phyloP scores from a whole-genome alignment of 1,139 yeast genomes.

The Taphrina pruni region DNA sequence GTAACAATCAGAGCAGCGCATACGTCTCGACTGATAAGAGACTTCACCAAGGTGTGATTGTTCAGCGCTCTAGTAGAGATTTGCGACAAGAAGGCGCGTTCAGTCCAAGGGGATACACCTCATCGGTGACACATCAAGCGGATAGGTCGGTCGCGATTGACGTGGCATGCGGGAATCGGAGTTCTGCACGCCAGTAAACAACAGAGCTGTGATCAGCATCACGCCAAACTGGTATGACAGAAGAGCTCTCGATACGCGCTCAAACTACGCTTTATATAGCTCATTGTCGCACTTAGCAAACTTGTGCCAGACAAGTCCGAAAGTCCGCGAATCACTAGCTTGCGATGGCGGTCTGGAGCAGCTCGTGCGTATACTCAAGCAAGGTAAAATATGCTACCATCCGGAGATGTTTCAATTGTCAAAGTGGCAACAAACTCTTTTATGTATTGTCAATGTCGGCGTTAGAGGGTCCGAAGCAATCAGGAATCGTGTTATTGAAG shows the following conservation, averaged over 20 bases:
- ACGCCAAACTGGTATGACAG: constrained; percentile 88
- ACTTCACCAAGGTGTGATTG: no score
- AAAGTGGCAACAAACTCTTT: constrained; percentile 94
- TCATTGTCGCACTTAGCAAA: constrained; percentile 88
- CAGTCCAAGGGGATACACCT: no score
- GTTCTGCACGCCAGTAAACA: constrained; percentile 74
- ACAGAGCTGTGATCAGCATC: constrained; percentile 88
- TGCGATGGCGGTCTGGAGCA: constrained; percentile 92
- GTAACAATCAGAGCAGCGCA: no score
- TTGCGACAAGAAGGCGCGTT: no score
- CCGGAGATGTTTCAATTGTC: constrained; percentile 54
- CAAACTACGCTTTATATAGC: constrained; percentile 87
- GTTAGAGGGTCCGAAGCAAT: constrained; percentile 90
- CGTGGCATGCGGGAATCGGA: constrained; percentile 83
- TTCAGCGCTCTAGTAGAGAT: no score
- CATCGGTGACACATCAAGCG: no score
- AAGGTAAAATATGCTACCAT: constrained; percentile 56
- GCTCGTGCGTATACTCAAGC: constrained; percentile 73
- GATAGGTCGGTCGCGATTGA: no score
- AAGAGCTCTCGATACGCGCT: constrained; percentile 87
- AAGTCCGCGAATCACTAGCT: constrained; percentile 87
- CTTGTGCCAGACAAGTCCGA: constrained; percentile 81
- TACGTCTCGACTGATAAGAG: no score
- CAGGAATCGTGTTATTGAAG: constrained; percentile 83
- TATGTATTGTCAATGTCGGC: constrained; percentile 86